Conservation (phyloP, 2,329 filamentous ascomycete genomes). For the Ophiostoma sp. region DNA sequence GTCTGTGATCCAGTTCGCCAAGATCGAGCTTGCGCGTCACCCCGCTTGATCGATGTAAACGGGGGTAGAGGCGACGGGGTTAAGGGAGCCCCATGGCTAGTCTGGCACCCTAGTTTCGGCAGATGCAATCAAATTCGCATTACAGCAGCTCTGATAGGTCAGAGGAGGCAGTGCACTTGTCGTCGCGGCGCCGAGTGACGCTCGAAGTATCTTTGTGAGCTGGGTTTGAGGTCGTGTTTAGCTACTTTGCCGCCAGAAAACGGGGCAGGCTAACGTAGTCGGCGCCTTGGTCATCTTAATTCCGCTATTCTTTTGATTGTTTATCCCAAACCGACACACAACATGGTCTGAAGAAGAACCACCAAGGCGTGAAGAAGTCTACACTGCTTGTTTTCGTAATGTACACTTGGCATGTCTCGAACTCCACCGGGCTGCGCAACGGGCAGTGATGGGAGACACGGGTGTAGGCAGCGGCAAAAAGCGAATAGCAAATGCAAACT, state of each 20-base stretch:
- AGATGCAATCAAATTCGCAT: not conserved
- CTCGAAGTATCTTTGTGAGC: not conserved
- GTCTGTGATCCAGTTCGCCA: slow-evolving; percentile 9
- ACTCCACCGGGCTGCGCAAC: not conserved
- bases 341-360: not conserved
- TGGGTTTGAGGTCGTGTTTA: not conserved
- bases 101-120: not conserved
- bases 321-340: not conserved
- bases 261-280: not conserved
- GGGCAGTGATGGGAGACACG: not conserved
- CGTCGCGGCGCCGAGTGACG: not conserved
- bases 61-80: slow-evolving; percentile 9
- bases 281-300: not conserved
- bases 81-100: not conserved
- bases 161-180: not conserved
- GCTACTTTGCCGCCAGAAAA: not conserved
- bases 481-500: not conserved
- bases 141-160: not conserved
- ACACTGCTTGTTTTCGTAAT: not conserved
- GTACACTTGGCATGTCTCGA: not conserved
- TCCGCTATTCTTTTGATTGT: not conserved
- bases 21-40: slow-evolving; percentile 2
- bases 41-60: not conserved
- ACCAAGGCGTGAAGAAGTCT: not conserved
- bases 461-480: not conserved